A percentile compares a stretch with the other conserved stretches of the same genome.
phyloP scores from a whole-genome alignment of 345 rosid genomes.

The Bretschneidera sinensis region DNA sequence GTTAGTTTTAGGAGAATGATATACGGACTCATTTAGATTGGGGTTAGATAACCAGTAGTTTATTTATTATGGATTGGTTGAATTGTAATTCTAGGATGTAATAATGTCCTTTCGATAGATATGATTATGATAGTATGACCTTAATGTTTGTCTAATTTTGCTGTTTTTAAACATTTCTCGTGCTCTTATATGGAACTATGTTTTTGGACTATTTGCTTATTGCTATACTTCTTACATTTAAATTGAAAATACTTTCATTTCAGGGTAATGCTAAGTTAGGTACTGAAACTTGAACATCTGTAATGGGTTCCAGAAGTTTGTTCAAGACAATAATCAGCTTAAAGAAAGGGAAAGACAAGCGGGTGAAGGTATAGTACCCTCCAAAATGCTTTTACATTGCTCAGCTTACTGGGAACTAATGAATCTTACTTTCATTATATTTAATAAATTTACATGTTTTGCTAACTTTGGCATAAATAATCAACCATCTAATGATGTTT shows the following conservation, averaged over 20 bases:
- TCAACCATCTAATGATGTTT: no score
- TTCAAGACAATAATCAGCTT: conserved; percentile 60
- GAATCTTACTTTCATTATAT: not conserved
- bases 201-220: not conserved
- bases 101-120: no score
- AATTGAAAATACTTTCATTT: conserved; percentile 17
- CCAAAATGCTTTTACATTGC: not conserved
- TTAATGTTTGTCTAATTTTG: no score
- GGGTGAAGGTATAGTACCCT: conserved; percentile 24
- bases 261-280: conserved; percentile 33
- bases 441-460: no score
- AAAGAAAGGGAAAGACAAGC: conserved; percentile 64
- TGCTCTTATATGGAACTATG: no score
- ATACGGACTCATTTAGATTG: not conserved
- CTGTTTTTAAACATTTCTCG: no score
- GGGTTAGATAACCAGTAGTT: not conserved
- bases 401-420: not conserved
- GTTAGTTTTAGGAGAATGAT: not conserved
- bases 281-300: no score
- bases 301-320: conserved; percentile 85
- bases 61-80: not conserved
- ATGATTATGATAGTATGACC: no score
- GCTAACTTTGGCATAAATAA: no score
- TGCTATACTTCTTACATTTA: not conserved
- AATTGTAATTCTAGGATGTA: not conserved